phyloP scores from a whole-genome alignment of 75 land plant species.

The Pinus taeda region DNA sequence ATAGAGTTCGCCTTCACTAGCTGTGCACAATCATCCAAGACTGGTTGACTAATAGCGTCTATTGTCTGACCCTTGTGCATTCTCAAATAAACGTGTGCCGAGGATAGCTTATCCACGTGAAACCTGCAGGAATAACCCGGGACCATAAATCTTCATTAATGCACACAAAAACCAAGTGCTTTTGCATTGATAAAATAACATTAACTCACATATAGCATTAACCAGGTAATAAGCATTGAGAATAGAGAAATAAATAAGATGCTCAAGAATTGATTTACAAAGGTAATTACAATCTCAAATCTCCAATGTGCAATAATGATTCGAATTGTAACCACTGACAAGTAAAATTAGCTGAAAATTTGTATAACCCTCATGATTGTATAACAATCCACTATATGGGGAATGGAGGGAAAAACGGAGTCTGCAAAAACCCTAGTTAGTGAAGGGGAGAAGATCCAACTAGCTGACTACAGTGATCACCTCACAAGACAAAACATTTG shows the following conservation, averaged over 20 bases:
- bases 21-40: slow-evolving; percentile 97
- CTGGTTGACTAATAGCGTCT: slow-evolving; percentile 76
- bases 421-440: too few species aligned
- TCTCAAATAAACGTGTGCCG: slow-evolving; percentile 96
- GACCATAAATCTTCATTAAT: not conserved
- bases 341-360: too few species aligned
- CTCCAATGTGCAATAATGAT: too few species aligned
- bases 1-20: slow-evolving; percentile 99
- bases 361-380: too few species aligned
- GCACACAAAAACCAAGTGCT: not conserved
- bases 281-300: too few species aligned
- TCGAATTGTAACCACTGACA: too few species aligned
- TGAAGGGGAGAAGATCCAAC: too few species aligned
- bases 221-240: not conserved
- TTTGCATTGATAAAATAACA: not conserved
- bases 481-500: too few species aligned
- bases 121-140: slow-evolving; percentile 57
- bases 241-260: not conserved
- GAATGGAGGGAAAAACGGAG: too few species aligned
- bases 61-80: slow-evolving; percentile 91
- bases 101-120: slow-evolving; percentile 98
- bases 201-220: not conserved
- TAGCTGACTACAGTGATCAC: too few species aligned
- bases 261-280: too few species aligned
- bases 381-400: too few species aligned